A percentile compares a stretch with the other conserved stretches of the same genome.
Evolutionary conservation across 805 yeast genomes (phyloP).

Genomic region (Starmerella sp.): DNA sequence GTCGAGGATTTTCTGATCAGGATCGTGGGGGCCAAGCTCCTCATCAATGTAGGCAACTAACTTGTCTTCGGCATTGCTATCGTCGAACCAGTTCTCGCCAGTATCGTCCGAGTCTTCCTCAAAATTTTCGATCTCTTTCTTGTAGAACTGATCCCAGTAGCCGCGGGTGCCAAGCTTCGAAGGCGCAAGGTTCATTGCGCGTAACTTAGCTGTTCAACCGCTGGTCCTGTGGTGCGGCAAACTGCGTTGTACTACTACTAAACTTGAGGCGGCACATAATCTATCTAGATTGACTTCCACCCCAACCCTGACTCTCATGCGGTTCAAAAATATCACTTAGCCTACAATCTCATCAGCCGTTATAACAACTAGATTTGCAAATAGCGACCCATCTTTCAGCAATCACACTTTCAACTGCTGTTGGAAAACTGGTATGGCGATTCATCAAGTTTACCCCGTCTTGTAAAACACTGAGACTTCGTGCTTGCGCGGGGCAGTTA

Average conservation of each 20-base stretch:
- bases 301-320: not conserved
- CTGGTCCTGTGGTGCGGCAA: no score
- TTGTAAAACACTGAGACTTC: no score
- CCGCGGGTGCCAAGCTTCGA: slow-evolving; percentile 68
- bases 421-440: no score
- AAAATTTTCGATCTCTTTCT: slow-evolving; percentile 61
- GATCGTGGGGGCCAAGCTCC: slow-evolving; percentile 28
- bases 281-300: not conserved
- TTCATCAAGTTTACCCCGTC: no score
- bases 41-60: slow-evolving; percentile 62
- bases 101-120: slow-evolving; percentile 65
- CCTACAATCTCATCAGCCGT: no score
- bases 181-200: slow-evolving; percentile 9
- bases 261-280: not conserved
- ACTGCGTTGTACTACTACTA: no score
- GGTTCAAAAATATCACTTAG: not conserved
- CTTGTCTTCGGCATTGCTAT: slow-evolving; percentile 80
- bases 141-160: slow-evolving; percentile 87
- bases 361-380: no score
- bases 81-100: slow-evolving; percentile 96
- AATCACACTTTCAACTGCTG: no score
- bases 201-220: not conserved
- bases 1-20: slow-evolving; percentile 43
- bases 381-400: no score
- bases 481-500: no score